Percentiles rank a stretch among this genome's conserved stretches.
Evolutionary conservation across 2,329 filamentous ascomycete species (phyloP).

Genomic region (Alternaria angustiovoidea): DNA sequence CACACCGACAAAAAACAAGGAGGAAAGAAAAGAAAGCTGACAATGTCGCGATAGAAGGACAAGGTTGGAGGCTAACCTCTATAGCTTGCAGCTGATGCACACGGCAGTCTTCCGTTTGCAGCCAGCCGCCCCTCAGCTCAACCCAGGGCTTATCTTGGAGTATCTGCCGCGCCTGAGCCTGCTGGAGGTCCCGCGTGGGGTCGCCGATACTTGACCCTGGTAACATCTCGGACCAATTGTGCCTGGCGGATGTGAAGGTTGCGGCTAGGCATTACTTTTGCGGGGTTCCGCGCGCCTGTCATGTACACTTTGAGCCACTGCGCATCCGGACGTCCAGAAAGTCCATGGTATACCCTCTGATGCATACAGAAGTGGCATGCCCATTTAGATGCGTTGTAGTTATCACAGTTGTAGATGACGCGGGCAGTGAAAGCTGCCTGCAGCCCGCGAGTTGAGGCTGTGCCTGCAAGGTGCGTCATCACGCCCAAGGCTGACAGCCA

Average conservation of each 20-base stretch:
- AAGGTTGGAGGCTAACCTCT: conserved; percentile 10
- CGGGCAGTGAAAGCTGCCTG: background rate
- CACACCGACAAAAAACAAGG: background rate
- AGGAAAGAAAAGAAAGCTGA: conserved; percentile 9
- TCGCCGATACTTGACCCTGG: background rate
- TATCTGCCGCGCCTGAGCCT: conserved; percentile 5
- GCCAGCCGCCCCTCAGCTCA: background rate
- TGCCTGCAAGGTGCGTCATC: background rate
- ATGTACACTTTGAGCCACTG: background rate
- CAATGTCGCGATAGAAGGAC: background rate
- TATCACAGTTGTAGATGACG: background rate
- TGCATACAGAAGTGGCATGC: background rate
- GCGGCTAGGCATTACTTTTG: conserved; percentile 5
- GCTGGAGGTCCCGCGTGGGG: conserved; percentile 11
- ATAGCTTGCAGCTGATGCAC: conserved; percentile 15
- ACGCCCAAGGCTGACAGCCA: background rate
- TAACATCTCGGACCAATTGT: conserved; percentile 1
- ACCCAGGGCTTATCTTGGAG: conserved; percentile 8
- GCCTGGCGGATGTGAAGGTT: background rate
- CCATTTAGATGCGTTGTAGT: background rate
- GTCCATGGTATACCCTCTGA: background rate
- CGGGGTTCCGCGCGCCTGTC: conserved; percentile 1
- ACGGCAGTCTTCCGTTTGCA: conserved; percentile 8
- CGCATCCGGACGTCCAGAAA: background rate
- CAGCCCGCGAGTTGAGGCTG: background rate